Evolutionary conservation across 306 rosid species (phyloP).

Genomic region (Glycine tomentella): DNA sequence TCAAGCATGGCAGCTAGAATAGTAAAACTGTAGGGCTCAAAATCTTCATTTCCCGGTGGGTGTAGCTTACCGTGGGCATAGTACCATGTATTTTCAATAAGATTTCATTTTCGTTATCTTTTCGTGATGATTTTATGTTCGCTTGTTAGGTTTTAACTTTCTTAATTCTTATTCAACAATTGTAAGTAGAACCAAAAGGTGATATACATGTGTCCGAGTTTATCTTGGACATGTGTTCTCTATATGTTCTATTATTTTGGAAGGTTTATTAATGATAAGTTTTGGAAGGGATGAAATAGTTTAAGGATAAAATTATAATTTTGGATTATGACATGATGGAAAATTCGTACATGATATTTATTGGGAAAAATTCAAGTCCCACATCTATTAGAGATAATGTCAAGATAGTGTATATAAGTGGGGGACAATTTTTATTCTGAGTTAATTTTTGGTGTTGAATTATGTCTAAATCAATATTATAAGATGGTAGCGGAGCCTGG

Average conservation of each 20-base stretch:
- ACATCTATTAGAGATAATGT: too few relatives aligned
- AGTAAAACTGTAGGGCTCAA: slow-evolving; percentile 24
- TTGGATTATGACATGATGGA: background rate
- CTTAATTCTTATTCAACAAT: slow-evolving; percentile 14
- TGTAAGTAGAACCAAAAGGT: slow-evolving; percentile 38
- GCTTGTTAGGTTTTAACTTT: slow-evolving; percentile 22
- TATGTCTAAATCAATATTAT: too few relatives aligned
- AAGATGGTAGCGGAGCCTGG: too few relatives aligned
- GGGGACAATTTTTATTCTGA: too few relatives aligned
- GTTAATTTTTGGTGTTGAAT: too few relatives aligned
- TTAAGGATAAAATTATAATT: background rate
- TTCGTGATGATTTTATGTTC: slow-evolving; percentile 12
- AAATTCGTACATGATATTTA: background rate
- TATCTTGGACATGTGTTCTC: background rate
- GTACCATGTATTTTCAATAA: slow-evolving; percentile 10
- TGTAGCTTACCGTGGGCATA: slow-evolving; percentile 24
- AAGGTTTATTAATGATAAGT: background rate
- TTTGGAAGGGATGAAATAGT: slow-evolving; percentile 1
- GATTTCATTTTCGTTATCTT: slow-evolving; percentile 26
- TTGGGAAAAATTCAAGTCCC: too few relatives aligned
- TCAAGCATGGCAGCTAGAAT: slow-evolving; percentile 8
- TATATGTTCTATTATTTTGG: slow-evolving; percentile 10
- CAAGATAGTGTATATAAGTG: too few relatives aligned
- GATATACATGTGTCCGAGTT: background rate
- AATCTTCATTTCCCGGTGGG: background rate